These are phyloP conservation scores for Clitoria ternatea DNA, from an alignment of 306 rosid genomes.

Conservation along the genomic window DNA sequence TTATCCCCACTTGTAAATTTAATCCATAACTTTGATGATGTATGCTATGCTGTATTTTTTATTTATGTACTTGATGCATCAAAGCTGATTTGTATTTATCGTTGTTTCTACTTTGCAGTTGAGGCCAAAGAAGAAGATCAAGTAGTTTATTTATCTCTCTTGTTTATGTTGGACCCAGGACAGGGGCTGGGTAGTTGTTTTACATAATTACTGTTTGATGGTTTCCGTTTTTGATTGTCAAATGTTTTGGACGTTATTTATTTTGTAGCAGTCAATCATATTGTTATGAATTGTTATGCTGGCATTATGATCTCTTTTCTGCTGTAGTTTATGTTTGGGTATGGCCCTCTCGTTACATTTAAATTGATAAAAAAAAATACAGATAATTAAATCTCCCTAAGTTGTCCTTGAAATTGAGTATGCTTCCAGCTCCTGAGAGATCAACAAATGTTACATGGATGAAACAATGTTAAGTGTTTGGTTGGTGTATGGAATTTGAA, in stretches of 20 bases:
- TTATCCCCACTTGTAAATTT: not conserved
- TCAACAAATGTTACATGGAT: too few species aligned
- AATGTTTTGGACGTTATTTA: not conserved
- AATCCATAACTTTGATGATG: not conserved
- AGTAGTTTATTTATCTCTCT: too few species aligned
- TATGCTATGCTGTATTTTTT: rapidly evolving
- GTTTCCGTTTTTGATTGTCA: not conserved
- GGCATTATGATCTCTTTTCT: not conserved
- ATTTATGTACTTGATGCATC: too few species aligned
- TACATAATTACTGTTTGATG: not conserved
- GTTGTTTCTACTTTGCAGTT: slow-evolving; percentile 36
- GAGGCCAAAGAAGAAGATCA: slow-evolving; percentile 95
- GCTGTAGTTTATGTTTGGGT: not conserved
- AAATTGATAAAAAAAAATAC: not conserved
- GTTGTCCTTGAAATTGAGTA: too few species aligned
- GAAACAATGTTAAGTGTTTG: too few species aligned
- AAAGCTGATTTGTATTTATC: not conserved
- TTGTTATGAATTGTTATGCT: not conserved
- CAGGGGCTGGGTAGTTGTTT: not conserved
- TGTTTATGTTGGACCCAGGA: not conserved
- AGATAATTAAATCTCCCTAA: too few species aligned
- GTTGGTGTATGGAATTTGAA: too few species aligned
- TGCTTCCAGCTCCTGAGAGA: too few species aligned
- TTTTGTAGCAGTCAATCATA: not conserved
- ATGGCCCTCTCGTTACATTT: not conserved